phyloP scores from a whole-genome alignment of 257 asterid genomes.

The Anisodus tanguticus region DNA sequence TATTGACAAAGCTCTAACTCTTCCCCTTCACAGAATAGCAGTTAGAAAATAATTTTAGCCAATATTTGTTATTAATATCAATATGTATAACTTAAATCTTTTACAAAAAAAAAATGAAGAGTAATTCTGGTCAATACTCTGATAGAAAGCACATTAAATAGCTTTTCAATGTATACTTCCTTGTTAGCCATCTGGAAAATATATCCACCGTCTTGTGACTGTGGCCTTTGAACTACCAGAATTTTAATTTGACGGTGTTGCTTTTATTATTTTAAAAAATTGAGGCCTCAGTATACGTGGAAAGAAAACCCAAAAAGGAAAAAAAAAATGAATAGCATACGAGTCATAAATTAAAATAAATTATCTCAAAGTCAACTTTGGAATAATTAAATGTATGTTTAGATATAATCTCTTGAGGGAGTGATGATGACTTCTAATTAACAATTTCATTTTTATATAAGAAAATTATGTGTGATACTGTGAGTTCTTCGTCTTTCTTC shows the following conservation, averaged over 20 bases:
- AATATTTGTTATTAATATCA: too few relatives aligned
- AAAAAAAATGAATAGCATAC: neutral
- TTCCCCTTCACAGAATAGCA: too few relatives aligned
- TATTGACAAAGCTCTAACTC: too few relatives aligned
- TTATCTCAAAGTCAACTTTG: neutral
- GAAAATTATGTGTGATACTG: neutral
- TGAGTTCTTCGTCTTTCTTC: neutral
- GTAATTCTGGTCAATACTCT: neutral
- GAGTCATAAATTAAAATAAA: neutral
- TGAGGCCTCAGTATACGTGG: neutral
- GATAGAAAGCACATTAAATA: neutral
- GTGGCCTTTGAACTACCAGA: constrained; percentile 8
- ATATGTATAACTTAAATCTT: neutral
- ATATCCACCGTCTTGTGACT: constrained; percentile 25
- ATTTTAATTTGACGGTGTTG: constrained; percentile 19
- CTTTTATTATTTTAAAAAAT: neutral
- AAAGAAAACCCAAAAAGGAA: neutral
- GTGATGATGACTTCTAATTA: neutral
- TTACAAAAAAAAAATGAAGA: neutral
- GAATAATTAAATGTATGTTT: neutral
- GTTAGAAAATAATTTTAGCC: neutral
- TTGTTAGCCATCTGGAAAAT: neutral
- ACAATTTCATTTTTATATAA: neutral
- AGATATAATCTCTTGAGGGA: too few relatives aligned
- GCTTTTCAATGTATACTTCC: neutral